Conservation (phyloP, 257 asterid genomes). For the Solanum rostratum region DNA sequence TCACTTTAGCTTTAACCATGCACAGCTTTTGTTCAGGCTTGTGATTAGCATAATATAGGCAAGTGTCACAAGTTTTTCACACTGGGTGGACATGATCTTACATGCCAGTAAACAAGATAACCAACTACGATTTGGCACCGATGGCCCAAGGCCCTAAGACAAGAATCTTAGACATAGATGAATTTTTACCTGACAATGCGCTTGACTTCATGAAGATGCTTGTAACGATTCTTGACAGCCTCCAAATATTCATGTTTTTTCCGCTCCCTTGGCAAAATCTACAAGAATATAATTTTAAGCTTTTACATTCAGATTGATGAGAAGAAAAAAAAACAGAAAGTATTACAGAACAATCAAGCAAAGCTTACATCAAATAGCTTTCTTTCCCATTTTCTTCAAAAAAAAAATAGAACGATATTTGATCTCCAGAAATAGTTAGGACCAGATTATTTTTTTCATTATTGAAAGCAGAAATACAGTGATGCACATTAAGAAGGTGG, state of each 20-base stretch:
- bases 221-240: slow-evolving; percentile 85
- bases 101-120: background rate
- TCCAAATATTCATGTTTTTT: slow-evolving; percentile 70
- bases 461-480: background rate
- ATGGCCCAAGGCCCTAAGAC: background rate
- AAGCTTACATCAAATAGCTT: background rate
- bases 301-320: background rate
- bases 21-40: background rate
- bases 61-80: background rate
- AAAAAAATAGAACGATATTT: background rate
- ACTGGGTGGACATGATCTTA: background rate
- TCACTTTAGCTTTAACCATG: background rate
- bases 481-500: background rate
- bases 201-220: slow-evolving; percentile 81
- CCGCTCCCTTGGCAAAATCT: slow-evolving; percentile 92
- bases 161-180: background rate
- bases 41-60: background rate
- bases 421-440: background rate
- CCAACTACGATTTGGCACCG: background rate
- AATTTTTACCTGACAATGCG: slow-evolving; percentile 74
- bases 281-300: slow-evolving; percentile 7
- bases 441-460: background rate
- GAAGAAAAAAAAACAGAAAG: background rate
- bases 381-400: background rate
- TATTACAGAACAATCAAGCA: background rate